These are phyloP conservation scores for Penicillium sp. DNA, from an alignment of 2,329 filamentous ascomycete genomes.

Conservation along the genomic window DNA sequence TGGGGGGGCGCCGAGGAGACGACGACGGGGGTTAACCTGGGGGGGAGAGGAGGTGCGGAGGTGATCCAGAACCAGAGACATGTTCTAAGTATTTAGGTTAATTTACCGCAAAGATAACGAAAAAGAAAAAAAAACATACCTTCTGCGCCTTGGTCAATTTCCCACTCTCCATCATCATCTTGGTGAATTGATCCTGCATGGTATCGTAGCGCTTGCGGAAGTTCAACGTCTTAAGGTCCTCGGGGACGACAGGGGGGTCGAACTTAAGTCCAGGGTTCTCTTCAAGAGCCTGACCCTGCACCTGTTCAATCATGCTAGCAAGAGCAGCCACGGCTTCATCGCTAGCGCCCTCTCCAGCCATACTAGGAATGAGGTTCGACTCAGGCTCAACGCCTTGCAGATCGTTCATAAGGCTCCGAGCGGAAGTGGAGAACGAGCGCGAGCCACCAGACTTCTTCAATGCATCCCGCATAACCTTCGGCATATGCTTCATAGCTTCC, in stretches of 20 bases:
- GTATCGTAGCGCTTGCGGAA: slow-evolving; percentile 82
- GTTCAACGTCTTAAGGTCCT: slow-evolving; percentile 53
- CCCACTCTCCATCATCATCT: slow-evolving; percentile 85
- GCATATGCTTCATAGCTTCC: slow-evolving; percentile 60
- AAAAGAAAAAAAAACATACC: slow-evolving; percentile 49
- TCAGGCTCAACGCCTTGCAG: slow-evolving; percentile 18
- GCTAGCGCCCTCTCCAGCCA: not conserved
- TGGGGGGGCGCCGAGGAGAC: slow-evolving; percentile 66
- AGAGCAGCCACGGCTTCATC: slow-evolving; percentile 36
- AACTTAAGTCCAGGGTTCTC: slow-evolving; percentile 69
- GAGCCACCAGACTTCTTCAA: slow-evolving; percentile 47
- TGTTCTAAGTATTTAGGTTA: slow-evolving; percentile 59
- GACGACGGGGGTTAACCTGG: slow-evolving; percentile 64
- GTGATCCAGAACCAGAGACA: slow-evolving; percentile 75
- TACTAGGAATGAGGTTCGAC: not conserved
- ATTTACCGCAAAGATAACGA: not conserved
- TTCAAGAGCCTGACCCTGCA: slow-evolving; percentile 34
- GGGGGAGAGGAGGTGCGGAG: slow-evolving; percentile 83
- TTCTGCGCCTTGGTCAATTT: slow-evolving; percentile 87
- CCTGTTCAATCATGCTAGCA: slow-evolving; percentile 37
- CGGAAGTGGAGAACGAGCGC: slow-evolving; percentile 58
- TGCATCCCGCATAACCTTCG: slow-evolving; percentile 64
- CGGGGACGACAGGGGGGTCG: slow-evolving; percentile 66
- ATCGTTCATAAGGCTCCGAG: slow-evolving; percentile 40
- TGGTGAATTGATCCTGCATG: slow-evolving; percentile 81